phyloP scores from a whole-genome alignment of 2,329 filamentous ascomycete species.

The Trichoderma guizhouense region DNA sequence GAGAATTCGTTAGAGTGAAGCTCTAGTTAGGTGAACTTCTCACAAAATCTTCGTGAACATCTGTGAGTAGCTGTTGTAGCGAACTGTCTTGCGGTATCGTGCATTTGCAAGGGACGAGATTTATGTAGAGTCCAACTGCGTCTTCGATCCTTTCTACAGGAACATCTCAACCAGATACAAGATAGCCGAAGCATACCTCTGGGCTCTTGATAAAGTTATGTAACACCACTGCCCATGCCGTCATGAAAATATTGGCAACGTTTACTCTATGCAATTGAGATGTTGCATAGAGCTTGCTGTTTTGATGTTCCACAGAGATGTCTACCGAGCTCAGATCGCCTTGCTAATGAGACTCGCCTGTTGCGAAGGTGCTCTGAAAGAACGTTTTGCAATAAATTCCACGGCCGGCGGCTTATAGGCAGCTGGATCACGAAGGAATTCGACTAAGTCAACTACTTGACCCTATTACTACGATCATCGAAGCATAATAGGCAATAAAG shows the following conservation, averaged over 20 bases:
- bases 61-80: not conserved
- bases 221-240: not conserved
- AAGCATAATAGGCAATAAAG: too few species aligned
- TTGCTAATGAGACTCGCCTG: not conserved
- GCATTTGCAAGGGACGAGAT: not conserved
- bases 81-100: not conserved
- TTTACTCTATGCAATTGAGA: not conserved
- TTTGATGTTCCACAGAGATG: not conserved
- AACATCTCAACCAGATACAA: not conserved
- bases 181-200: not conserved
- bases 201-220: not conserved
- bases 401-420: too few species aligned
- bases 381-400: too few species aligned
- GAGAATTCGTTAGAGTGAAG: not conserved
- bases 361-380: not conserved
- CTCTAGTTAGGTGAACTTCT: not conserved
- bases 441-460: too few species aligned
- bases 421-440: too few species aligned
- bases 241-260: not conserved
- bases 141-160: not conserved
- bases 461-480: too few species aligned
- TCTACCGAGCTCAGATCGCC: not conserved
- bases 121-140: not conserved
- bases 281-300: not conserved
- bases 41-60: not conserved